phyloP scores from a whole-genome alignment of 805 yeast species.

The Yamadazyma takamatsuzukensis region DNA sequence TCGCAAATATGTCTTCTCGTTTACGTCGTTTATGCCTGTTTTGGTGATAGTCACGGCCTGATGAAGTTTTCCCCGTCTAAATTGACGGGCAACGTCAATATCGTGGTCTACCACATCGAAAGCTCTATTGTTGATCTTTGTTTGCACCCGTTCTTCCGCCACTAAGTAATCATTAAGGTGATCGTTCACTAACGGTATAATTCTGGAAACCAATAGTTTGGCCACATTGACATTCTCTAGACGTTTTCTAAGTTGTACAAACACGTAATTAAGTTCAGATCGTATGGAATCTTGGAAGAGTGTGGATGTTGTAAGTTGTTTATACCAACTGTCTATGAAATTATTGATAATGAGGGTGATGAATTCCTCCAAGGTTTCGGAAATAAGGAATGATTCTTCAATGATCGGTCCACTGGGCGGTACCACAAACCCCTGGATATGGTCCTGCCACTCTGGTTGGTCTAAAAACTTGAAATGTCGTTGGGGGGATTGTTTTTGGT shows the following conservation, averaged over 20 bases:
- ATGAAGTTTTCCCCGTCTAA: constrained; percentile 54
- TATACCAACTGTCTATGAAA: constrained; percentile 58
- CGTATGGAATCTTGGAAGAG: constrained; percentile 39
- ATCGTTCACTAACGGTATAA: constrained; percentile 63
- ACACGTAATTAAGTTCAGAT: constrained; percentile 39
- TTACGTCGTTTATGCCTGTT: constrained; percentile 19
- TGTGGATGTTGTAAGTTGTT: constrained; percentile 33
- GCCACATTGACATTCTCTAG: constrained; percentile 49
- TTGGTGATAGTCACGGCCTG: constrained; percentile 44
- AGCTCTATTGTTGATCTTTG: constrained; percentile 17
- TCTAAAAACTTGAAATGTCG: constrained; percentile 9
- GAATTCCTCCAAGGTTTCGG: constrained; percentile 51
- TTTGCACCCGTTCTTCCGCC: constrained; percentile 35
- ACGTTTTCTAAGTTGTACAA: constrained; percentile 40
- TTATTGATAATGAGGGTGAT: constrained; percentile 46
- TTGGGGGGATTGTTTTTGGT: background rate
- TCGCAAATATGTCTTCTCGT: constrained; percentile 50
- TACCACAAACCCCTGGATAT: too few species aligned
- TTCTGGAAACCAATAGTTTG: constrained; percentile 49
- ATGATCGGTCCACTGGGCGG: constrained; percentile 34
- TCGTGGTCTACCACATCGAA: constrained; percentile 30
- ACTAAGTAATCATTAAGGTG: constrained; percentile 54
- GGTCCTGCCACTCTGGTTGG: constrained; percentile 4
- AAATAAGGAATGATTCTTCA: constrained; percentile 49
- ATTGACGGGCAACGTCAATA: constrained; percentile 40